These are phyloP conservation scores for Glonium stellatum DNA, from an alignment of 495 filamentous ascomycete genomes.

Conservation along the genomic window DNA sequence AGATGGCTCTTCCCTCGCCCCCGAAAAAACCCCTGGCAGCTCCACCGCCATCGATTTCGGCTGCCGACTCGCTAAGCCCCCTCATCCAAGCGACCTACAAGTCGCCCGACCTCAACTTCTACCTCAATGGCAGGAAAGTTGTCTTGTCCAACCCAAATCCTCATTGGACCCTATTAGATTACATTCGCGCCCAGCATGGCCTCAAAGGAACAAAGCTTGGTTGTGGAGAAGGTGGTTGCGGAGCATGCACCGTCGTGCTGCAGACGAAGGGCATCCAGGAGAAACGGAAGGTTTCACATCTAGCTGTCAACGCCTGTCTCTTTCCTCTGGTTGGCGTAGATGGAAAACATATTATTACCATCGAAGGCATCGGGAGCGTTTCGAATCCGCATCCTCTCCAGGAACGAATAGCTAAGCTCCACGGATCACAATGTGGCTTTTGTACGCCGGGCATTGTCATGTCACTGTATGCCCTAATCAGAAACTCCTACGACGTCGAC, in stretches of 20 bases:
- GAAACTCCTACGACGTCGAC: constrained; percentile 36
- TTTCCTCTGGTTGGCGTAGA: constrained; percentile 32
- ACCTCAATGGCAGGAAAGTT: constrained; percentile 24
- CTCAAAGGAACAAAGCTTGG: constrained; percentile 56
- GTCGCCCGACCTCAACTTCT: constrained; percentile 28
- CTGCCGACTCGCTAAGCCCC: constrained; percentile 23
- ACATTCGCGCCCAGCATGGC: constrained; percentile 43
- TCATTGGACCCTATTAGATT: constrained; percentile 42
- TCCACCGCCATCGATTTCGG: constrained; percentile 13
- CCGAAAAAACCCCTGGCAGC: constrained; percentile 14
- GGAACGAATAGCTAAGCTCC: constrained; percentile 39
- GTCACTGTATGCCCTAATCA: constrained; percentile 38
- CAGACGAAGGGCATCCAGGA: constrained; percentile 25
- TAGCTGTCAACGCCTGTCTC: constrained; percentile 29
- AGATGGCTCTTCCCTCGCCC: constrained; percentile 17
- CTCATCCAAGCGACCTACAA: constrained; percentile 31
- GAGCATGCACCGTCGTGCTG: constrained; percentile 40
- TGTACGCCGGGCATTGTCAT: constrained; percentile 42
- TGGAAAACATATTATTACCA: constrained; percentile 41
- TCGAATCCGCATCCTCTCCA: constrained; percentile 39
- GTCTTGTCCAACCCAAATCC: constrained; percentile 24
- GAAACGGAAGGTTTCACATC: constrained; percentile 21
- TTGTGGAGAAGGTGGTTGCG: constrained; percentile 41
- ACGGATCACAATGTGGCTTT: constrained; percentile 36
- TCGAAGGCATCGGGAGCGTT: constrained; percentile 38